phyloP scores from a whole-genome alignment of 805 yeast species.

The Dipodascus albidus region DNA sequence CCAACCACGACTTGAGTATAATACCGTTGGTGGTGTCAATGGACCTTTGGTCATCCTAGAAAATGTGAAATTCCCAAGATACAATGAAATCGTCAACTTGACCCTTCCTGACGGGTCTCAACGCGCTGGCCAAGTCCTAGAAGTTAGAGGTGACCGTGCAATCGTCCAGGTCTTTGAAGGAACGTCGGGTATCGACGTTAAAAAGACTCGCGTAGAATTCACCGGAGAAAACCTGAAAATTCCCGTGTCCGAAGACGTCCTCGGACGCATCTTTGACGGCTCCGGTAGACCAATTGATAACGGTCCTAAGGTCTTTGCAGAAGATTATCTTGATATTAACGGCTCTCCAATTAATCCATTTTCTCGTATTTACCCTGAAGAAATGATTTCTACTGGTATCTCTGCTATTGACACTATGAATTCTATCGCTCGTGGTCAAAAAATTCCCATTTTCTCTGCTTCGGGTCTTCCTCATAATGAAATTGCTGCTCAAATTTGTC shows the following conservation, averaged over 20 bases:
- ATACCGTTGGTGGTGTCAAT: slow-evolving; percentile 96
- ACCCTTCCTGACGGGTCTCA: slow-evolving; percentile 91
- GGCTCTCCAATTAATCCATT: slow-evolving; percentile 98
- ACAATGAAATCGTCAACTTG: slow-evolving; percentile 91
- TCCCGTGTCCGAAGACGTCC: slow-evolving; percentile 91
- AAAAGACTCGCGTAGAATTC: slow-evolving; percentile 94
- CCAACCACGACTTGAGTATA: slow-evolving; percentile 84
- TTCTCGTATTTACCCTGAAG: slow-evolving; percentile 98
- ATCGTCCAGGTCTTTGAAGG: slow-evolving; percentile 99
- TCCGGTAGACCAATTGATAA: slow-evolving; percentile 97
- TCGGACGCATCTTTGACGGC: slow-evolving; percentile 98
- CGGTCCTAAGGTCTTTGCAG: slow-evolving; percentile 97
- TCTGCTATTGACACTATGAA: slow-evolving; percentile 99
- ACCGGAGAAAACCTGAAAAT: slow-evolving; percentile 90
- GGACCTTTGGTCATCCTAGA: slow-evolving; percentile 93
- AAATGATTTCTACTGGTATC: slow-evolving; percentile 98
- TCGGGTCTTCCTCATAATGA: slow-evolving; percentile 99
- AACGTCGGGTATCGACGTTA: slow-evolving; percentile 96
- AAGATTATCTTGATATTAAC: slow-evolving; percentile 94
- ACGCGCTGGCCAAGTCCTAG: slow-evolving; percentile 97
- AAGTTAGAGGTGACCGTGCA: slow-evolving; percentile 94
- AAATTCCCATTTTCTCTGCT: slow-evolving; percentile 97
- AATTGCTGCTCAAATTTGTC: slow-evolving; percentile 98
- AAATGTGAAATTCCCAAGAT: slow-evolving; percentile 79
- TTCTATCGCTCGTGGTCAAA: slow-evolving; percentile 99